Base-by-base conservation (phyloP, 305 asterid genomes). In the Fraxinus latifolia region DNA sequence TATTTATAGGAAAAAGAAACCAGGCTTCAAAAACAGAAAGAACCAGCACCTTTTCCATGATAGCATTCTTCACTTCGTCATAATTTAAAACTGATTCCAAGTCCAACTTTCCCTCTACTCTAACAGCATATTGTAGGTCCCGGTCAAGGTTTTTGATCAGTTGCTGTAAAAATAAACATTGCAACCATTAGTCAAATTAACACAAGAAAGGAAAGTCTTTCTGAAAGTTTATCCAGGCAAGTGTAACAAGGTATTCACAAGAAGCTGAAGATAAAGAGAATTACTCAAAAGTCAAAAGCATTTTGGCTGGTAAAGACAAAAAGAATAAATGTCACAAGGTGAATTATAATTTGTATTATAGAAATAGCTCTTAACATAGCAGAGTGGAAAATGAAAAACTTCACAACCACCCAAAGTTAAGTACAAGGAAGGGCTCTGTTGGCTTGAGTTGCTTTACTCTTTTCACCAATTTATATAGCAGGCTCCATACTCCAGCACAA, bases 81-180 rank as follows among this genome's bases (percentile, higher is more conserved):
- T 96, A 96, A 84, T 96, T 96, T 79, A 90, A 65, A 83, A 96
- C 93, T 75, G 91, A 85, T 78, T 96, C 95, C 85, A 93, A 76
- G 84, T 94, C 95, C 97, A 90, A 81, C 90, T 96, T 94, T 47
- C 98, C 98, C 90, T 96, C 99, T 85, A 93, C 98, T 84, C 78
- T 86, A 79, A 96, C 92, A 85, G 99, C 98, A 90, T 94, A 96
- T 83, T 94, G 98, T 86, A 96, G 94, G 91, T 94, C 99, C 6
- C 99, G 95, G 84, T 96, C 99, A 85, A 96, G 99, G 84, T 96
- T 96, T 74, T 91, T 91, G 81, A 94, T 87, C 79, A 96, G 88
- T 91, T 84, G 91, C 99, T 96, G 93, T 47, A 81, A 86, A 65
- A 78, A 82, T 79, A 83, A 73, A 73, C 34, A 62, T 47, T 77